Evolutionary conservation across 2,329 filamentous ascomycete genomes (phyloP).

Genomic region (Hypoxylon sp.): DNA sequence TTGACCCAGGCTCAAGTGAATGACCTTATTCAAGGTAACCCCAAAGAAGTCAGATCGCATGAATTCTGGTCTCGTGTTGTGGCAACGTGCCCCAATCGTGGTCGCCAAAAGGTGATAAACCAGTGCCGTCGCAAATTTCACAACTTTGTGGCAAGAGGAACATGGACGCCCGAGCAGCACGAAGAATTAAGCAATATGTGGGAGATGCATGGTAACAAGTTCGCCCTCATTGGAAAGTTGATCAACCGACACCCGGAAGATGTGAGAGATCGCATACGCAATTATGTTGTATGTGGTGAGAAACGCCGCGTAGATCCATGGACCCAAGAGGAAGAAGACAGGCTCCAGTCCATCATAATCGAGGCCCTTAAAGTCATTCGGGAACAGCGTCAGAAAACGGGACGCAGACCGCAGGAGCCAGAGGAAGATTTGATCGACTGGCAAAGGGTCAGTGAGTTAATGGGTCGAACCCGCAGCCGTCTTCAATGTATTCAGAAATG

Average conservation of each 20-base stretch:
- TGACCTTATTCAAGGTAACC: conserved; percentile 57
- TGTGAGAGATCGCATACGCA: conserved; percentile 78
- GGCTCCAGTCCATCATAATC: conserved; percentile 67
- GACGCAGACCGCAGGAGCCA: conserved; percentile 54
- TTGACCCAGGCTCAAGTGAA: conserved; percentile 65
- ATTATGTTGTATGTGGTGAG: conserved; percentile 73
- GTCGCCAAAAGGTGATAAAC: conserved; percentile 68
- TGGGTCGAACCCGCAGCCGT: conserved; percentile 73
- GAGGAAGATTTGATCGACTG: conserved; percentile 74
- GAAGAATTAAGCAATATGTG: conserved; percentile 65
- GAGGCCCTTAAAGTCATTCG: conserved; percentile 67
- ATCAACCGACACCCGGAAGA: conserved; percentile 77
- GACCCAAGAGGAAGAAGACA: conserved; percentile 72
- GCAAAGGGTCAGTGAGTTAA: conserved; percentile 73
- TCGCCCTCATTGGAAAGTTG: conserved; percentile 72
- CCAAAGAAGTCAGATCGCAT: conserved; percentile 49
- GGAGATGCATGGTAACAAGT: conserved; percentile 67
- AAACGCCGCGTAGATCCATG: conserved; percentile 69
- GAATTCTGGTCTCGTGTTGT: conserved; percentile 68
- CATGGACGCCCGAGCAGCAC: conserved; percentile 73
- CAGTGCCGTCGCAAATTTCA: conserved; percentile 75
- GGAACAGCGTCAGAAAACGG: conserved; percentile 54
- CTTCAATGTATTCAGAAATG: conserved; percentile 80
- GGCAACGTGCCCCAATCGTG: conserved; percentile 64
- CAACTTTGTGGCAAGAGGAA: conserved; percentile 72